phyloP scores from a whole-genome alignment of 1,139 yeast genomes.

The Hansenula lynferdii region DNA sequence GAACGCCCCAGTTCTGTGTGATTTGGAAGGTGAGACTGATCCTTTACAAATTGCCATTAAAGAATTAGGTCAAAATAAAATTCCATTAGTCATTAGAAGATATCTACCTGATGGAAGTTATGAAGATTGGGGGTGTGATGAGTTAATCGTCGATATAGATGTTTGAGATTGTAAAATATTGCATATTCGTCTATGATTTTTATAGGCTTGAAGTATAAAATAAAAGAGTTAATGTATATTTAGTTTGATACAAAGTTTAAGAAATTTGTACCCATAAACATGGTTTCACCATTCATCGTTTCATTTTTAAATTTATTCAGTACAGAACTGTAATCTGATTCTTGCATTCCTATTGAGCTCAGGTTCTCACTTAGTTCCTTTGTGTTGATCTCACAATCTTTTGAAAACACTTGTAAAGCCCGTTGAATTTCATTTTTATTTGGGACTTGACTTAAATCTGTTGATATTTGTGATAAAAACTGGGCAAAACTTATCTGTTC shows the following conservation, averaged over 20 bases:
- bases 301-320: conserved; percentile 53
- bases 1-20: conserved; percentile 98
- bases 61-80: conserved; percentile 90
- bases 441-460: conserved; percentile 52
- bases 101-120: conserved; percentile 95
- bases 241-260: conserved; percentile 41
- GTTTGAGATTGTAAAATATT: conserved; percentile 12
- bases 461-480: conserved; percentile 65
- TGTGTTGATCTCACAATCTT: conserved; percentile 40
- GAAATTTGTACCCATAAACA: conserved; percentile 57
- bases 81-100: conserved; percentile 92
- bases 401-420: conserved; percentile 60
- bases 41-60: conserved; percentile 99
- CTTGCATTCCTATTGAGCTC: conserved; percentile 47
- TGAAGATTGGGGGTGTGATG: conserved; percentile 99
- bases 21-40: conserved; percentile 97
- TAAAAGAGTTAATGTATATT: conserved; percentile 1
- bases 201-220: background rate
- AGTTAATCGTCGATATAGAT: conserved; percentile 74
- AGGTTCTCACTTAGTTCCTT: conserved; percentile 47
- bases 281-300: conserved; percentile 51
- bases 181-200: background rate
- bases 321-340: conserved; percentile 45
- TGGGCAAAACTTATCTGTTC: conserved; percentile 62
- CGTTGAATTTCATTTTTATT: conserved; percentile 54